Conservation (phyloP, 805 yeast genomes). For the Spathaspora gorwiae region DNA sequence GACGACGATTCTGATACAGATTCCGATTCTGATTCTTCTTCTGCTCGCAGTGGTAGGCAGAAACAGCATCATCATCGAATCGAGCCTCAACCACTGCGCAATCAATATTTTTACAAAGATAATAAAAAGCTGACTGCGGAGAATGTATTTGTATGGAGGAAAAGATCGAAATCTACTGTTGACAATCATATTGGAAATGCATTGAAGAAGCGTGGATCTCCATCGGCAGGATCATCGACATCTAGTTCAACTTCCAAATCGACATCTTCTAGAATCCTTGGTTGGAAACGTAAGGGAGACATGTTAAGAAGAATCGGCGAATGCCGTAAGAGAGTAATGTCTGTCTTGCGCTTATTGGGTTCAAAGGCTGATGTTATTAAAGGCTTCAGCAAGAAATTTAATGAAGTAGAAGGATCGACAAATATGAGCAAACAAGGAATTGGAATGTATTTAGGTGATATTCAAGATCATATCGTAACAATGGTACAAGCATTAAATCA, state of each 20-base stretch:
- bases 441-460: constrained; percentile 92
- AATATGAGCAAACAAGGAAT: constrained; percentile 69
- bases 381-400: constrained; percentile 89
- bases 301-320: constrained; percentile 94
- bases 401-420: constrained; percentile 57
- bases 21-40: constrained; percentile 10
- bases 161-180: constrained; percentile 36
- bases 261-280: constrained; percentile 45
- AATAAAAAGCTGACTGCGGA: constrained; percentile 4
- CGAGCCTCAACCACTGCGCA: neutral
- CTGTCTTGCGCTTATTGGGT: constrained; percentile 75
- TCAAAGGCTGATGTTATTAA: constrained; percentile 97
- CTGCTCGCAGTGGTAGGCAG: constrained; percentile 12
- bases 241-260: constrained; percentile 24
- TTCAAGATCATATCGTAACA: constrained; percentile 95
- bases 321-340: constrained; percentile 91
- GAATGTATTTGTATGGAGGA: constrained; percentile 29
- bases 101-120: constrained; percentile 6
- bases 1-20: constrained; percentile 40
- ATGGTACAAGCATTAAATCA: constrained; percentile 95
- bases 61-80: constrained; percentile 13
- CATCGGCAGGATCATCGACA: constrained; percentile 3
- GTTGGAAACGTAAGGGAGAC: constrained; percentile 90
- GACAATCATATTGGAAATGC: constrained; percentile 18
- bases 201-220: constrained; percentile 2